Evolutionary conservation across 2,329 filamentous ascomycete species (phyloP), one percentile per base, ranked within the genome.

Genomic region (Aspergillus calidoustus): DNA sequence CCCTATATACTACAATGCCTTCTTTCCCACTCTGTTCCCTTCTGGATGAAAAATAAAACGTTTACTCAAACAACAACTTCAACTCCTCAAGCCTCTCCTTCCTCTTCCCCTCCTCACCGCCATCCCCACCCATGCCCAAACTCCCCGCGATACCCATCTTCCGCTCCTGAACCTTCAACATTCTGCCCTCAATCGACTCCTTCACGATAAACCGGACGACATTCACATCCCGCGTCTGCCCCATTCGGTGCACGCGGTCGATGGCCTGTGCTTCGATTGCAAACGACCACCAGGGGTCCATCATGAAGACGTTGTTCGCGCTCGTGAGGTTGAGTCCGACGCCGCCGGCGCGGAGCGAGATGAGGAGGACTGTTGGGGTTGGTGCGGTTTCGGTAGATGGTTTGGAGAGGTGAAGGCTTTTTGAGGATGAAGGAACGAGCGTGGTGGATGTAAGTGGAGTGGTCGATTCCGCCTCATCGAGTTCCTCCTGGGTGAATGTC

Each of bases 271-370:
- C 92, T 78, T 99, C 95, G 13, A 98, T 89, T 0, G 95, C 93
- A 77, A 94, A 99, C 73, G 91, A 96, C 95, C 95, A 99, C 95
- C 95, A 99, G 0, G 95, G 95, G 77, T 99, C 95, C 95, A 99
- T 98, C 91, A 99, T 96, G 80, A 90, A 99, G 5, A 99, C 96
- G 57, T 91, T 84, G 66, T 89, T 92, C 6, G 95, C 95, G 67
- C 89, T 89, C 0, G 94, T 98, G 64, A 99, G 79, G 73, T 99
- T 99, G 48, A 99, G 82, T 0, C 95, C 95, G 0, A 99, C 95
- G 25, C 95, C 96, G 4, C 96, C 95, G 0, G 96, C 95, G 22
- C 92, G 86, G 59, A 99, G 81, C 69, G 90, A 94, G 55, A 99
- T 86, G 1, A 99, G 82, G 4, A 99, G 81, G 1, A 99, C 86